Evolutionary conservation across 2,329 filamentous ascomycete genomes (phyloP).

Genomic region (Apiospora malaysiana): DNA sequence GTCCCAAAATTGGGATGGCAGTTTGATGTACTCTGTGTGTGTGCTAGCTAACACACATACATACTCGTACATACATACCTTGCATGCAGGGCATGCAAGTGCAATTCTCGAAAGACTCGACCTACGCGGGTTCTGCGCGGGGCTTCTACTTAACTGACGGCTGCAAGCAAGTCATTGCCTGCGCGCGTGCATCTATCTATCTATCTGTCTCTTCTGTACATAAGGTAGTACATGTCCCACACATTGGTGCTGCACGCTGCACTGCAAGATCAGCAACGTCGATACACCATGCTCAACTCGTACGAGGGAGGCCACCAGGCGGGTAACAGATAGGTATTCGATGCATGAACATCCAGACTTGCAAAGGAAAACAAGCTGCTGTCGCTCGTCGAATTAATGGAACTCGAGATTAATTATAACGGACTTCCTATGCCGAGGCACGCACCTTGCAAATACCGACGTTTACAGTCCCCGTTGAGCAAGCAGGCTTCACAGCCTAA

Average conservation of each 20-base stretch:
- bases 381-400: neutral
- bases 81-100: neutral
- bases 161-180: neutral
- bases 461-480: constrained; percentile 5
- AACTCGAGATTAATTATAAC: neutral
- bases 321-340: too few species aligned
- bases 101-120: neutral
- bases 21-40: constrained; percentile 4
- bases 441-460: constrained; percentile 16
- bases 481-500: constrained; percentile 5
- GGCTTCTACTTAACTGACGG: neutral
- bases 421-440: constrained; percentile 13
- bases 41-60: neutral
- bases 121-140: constrained; percentile 1
- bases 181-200: neutral
- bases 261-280: constrained; percentile 9
- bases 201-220: neutral
- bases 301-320: neutral
- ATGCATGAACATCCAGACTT: neutral
- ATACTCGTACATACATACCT: neutral
- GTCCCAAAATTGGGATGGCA: constrained; percentile 12
- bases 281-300: neutral
- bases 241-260: neutral
- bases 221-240: neutral
- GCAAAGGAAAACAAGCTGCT: neutral